Base-by-base conservation (phyloP, 139 green algal genomes). In the Chlamydomonas applanata region DNA sequence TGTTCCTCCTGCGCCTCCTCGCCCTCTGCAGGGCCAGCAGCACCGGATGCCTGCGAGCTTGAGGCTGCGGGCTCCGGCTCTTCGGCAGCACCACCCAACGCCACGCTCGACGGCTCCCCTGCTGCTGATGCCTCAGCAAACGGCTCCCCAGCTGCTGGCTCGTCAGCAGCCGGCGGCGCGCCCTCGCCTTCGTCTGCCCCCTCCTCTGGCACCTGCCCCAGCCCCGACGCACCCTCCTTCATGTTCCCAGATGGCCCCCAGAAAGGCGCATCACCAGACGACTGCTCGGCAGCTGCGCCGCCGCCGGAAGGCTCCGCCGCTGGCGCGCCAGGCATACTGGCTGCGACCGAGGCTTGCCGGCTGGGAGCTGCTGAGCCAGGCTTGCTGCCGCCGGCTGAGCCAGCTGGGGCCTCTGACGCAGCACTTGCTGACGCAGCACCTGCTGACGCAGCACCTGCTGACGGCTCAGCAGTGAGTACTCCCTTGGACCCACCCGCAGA, bases 281-380 rank as follows among this genome's bases (percentile, higher is more conserved):
- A 49, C 11, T 7, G 40, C 40, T 49, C 5, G 56, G 52, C 19
- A 69, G 44, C 57, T 33, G 54, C 22, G 40, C 62, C 56, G 36
- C 49, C 53, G 46, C 25, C 53, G 24, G 34, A 36, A 73, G 67
- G 19, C 49, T 45, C 71, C 34, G 56, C 56, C 59, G 59, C 46
- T 22, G 30, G 36, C 49, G 57, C 9, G 22, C 3, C 25, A 46
- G 40, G 34, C 19, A 52, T 35, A 33, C 20, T 29, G 25, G 30
- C 22, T 20, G 64, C n/a, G 9, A 29, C 14, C 3, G 59, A 66
- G 4, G 59, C 59, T 35, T 66, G 59, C n/a, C 59, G 59, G 59
- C 59, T 66, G 24, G 30, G 59, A 22, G 59, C 40, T 49, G 40
- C 40, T 19, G 40, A 49, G 40, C 7, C 40, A 11, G 40, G 40